Conservation (phyloP, 306 rosid genomes). For the Fragaria ananassa region DNA sequence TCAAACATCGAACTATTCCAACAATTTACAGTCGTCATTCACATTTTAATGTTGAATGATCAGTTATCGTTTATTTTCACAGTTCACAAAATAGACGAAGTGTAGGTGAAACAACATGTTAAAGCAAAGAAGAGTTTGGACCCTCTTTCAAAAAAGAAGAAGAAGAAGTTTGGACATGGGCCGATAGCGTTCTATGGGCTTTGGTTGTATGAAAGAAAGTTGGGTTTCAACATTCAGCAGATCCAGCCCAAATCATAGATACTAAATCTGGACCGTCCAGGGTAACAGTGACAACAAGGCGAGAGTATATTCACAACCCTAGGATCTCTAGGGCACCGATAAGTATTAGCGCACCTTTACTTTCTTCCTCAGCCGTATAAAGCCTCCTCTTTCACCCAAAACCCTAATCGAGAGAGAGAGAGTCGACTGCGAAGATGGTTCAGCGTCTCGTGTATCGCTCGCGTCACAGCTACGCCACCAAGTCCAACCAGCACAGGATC, state of each 20-base stretch:
- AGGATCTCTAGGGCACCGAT: slow-evolving; percentile 8
- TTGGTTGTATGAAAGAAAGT: too few species aligned
- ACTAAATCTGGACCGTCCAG: neutral
- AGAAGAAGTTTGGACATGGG: too few species aligned
- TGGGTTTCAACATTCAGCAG: too few species aligned
- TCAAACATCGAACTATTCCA: too few species aligned
- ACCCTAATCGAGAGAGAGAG: slow-evolving; percentile 25
- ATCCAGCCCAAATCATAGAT: neutral
- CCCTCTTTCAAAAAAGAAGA: too few species aligned
- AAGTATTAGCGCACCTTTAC: neutral
- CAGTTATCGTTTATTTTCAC: too few species aligned
- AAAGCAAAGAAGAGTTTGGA: too few species aligned
- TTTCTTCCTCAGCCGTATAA: slow-evolving; percentile 10
- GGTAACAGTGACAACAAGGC: neutral
- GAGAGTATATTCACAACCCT: neutral
- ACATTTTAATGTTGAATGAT: too few species aligned
- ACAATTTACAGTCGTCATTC: too few species aligned
- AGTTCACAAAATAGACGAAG: too few species aligned
- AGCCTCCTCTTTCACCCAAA: slow-evolving; percentile 21
- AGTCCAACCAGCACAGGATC: slow-evolving; percentile 68
- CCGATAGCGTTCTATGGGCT: too few species aligned
- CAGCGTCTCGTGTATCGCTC: slow-evolving; percentile 71
- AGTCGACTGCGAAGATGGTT: slow-evolving; percentile 44
- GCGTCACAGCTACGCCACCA: slow-evolving; percentile 76
- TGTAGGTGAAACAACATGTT: too few species aligned